phyloP scores from a whole-genome alignment of 257 asterid species.

The Solanum clarkiae region DNA sequence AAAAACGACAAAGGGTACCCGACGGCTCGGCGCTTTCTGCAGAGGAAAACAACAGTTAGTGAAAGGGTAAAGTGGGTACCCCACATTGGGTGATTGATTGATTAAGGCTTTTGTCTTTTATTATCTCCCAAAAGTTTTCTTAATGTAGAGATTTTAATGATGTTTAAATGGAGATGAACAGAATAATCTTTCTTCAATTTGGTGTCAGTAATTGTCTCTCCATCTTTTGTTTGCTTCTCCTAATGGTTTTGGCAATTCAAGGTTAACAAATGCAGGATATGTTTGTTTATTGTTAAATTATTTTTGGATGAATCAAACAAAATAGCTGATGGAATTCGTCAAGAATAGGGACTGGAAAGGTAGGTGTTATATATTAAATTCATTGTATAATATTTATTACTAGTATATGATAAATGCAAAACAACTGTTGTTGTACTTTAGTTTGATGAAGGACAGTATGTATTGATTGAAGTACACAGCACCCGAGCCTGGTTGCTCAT shows the following conservation, averaged over 20 bases:
- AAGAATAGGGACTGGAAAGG: background rate
- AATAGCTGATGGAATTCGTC: background rate
- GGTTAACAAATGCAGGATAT: background rate
- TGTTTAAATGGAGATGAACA: slow-evolving; percentile 14
- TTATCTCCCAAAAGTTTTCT: slow-evolving; percentile 1
- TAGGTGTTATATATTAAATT: background rate
- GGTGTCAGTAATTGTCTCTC: background rate
- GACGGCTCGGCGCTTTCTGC: slow-evolving; percentile 45
- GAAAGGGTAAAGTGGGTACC: slow-evolving; percentile 13
- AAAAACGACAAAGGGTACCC: slow-evolving; percentile 9
- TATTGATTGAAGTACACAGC: background rate
- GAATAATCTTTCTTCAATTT: slow-evolving; percentile 7
- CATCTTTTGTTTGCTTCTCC: background rate
- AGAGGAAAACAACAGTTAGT: background rate
- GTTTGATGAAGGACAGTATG: background rate
- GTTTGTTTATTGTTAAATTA: background rate
- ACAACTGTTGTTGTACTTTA: background rate
- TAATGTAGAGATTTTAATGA: slow-evolving; percentile 20
- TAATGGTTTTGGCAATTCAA: background rate
- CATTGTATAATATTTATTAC: background rate
- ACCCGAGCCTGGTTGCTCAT: background rate
- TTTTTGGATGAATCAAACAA: background rate
- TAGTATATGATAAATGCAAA: background rate
- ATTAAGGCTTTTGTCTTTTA: slow-evolving; percentile 11
- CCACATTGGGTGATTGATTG: slow-evolving; percentile 29